Percentiles rank a stretch among this genome's conserved stretches.
phyloP scores from a whole-genome alignment of 768 basidiomycete species.

The Xerocomus brunneocitrinus region DNA sequence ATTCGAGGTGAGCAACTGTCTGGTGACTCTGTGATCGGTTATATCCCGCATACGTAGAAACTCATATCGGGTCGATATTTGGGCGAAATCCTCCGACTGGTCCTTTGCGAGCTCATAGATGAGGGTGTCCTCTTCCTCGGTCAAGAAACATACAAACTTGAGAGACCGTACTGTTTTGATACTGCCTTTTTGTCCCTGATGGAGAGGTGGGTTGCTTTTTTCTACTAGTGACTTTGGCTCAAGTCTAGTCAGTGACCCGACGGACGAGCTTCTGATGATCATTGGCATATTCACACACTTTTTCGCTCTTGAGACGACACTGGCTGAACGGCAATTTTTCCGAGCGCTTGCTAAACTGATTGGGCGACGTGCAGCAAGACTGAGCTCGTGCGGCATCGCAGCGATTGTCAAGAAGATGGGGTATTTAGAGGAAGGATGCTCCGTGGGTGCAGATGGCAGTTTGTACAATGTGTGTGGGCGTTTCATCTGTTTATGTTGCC shows the following conservation, averaged over 20 bases:
- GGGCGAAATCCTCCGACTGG: slow-evolving; percentile 93
- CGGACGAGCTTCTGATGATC: slow-evolving; percentile 94
- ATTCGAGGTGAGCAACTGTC: slow-evolving; percentile 60
- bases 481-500: background rate
- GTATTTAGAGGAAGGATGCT: slow-evolving; percentile 85
- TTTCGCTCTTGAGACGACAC: slow-evolving; percentile 92
- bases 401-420: slow-evolving; percentile 95
- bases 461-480: slow-evolving; percentile 74
- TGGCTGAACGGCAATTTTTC: slow-evolving; percentile 97
- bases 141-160: slow-evolving; percentile 97
- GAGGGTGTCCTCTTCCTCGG: slow-evolving; percentile 96
- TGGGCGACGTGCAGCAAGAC: slow-evolving; percentile 81
- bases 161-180: slow-evolving; percentile 88
- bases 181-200: slow-evolving; percentile 96
- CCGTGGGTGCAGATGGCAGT: slow-evolving; percentile 91
- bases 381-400: slow-evolving; percentile 94
- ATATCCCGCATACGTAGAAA: slow-evolving; percentile 50
- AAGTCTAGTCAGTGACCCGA: slow-evolving; percentile 65
- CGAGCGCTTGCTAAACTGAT: slow-evolving; percentile 86
- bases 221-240: background rate
- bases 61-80: slow-evolving; percentile 93
- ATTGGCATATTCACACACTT: slow-evolving; percentile 98
- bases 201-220: slow-evolving; percentile 63
- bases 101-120: slow-evolving; percentile 93
- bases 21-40: background rate